Conservation (phyloP, 164 flowering plant genomes). For the Vitis riparia region DNA sequence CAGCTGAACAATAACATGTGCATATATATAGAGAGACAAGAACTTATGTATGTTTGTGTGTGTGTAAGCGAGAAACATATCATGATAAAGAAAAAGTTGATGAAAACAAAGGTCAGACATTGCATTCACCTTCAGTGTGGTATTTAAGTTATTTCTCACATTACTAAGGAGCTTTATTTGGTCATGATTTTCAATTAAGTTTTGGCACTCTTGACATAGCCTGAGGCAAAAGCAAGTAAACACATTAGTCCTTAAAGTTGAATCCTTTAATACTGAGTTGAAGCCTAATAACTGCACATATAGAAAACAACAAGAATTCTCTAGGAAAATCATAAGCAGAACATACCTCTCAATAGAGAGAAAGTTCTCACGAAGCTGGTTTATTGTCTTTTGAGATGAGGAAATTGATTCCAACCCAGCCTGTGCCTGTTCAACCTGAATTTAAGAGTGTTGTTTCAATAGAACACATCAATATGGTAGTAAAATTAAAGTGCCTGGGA, state of each 20-base stretch:
- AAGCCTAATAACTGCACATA: background rate
- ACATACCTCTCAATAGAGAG: constrained; percentile 84
- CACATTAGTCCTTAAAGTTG: background rate
- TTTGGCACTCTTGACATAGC: constrained; percentile 95
- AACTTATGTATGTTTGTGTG: too few relatives aligned
- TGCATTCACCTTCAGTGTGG: constrained; percentile 78
- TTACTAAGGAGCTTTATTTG: constrained; percentile 98
- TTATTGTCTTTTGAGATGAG: constrained; percentile 69
- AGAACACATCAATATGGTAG: background rate
- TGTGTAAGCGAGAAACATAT: too few relatives aligned
- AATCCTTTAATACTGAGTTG: too few relatives aligned
- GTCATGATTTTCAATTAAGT: constrained; percentile 96
- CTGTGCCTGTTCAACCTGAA: constrained; percentile 94
- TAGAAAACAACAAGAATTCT: background rate
- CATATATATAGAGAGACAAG: too few relatives aligned
- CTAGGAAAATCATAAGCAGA: background rate
- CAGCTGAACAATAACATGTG: too few relatives aligned
- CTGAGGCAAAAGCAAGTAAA: constrained; percentile 38
- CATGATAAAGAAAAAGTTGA: background rate
- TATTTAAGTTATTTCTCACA: constrained; percentile 89
- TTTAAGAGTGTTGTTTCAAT: background rate
- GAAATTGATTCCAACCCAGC: constrained; percentile 79
- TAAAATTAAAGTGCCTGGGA: too few relatives aligned
- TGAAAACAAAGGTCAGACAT: background rate
- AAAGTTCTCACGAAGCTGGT: constrained; percentile 78